Base-by-base conservation (phyloP, 139 green algal species). In the Mesotaenium endlicherianum region DNA sequence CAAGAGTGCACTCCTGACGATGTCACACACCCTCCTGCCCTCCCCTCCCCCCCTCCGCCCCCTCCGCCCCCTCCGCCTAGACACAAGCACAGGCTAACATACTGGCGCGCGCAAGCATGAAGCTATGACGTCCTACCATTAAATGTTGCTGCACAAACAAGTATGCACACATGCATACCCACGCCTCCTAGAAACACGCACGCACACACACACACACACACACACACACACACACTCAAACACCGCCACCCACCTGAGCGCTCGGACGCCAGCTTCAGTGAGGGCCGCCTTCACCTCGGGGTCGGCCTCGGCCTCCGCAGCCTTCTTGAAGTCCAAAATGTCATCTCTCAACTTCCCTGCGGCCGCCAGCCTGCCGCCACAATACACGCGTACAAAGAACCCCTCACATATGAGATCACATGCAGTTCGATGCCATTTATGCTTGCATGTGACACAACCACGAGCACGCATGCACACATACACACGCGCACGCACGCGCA, bases 271-370 rank as follows among this genome's bases (percentile, higher is more conserved):
- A 14, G 16, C 16, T 11, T 75, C 64, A 14, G 14, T 14, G 34
- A 58, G 34, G 40, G 14, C 14, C 14, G 64, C 64, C 16, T 44
- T 42, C 34, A 26, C 40, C 40, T 75, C 64, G 34, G 17, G 16
- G 16, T 14, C 64, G 11, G 14, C 64, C 11, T 16, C 11, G 16
- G 14, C 17, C 14, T 75, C 64, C 14, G 16, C 14, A 16, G 14
- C 64, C 34, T 75, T 75, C 40, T 75, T 75, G 64, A 31, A 44
- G 14, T 43, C 17, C 14, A 47, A 75, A 31, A 75, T 75, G 64
- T 75, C 64, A 42, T 75, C 64, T 16, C 14, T 11, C 34, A 75
- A 16, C 14, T 75, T 75, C 14, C 64, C 64, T 31, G 64, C 64
- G 16, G 64, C 64, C 11, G 64, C 64, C 14, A 14, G 17, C 16